These are phyloP conservation scores for Xylaria sp. DNA, from an alignment of 2,329 filamentous ascomycete species.

Conservation along the genomic window DNA sequence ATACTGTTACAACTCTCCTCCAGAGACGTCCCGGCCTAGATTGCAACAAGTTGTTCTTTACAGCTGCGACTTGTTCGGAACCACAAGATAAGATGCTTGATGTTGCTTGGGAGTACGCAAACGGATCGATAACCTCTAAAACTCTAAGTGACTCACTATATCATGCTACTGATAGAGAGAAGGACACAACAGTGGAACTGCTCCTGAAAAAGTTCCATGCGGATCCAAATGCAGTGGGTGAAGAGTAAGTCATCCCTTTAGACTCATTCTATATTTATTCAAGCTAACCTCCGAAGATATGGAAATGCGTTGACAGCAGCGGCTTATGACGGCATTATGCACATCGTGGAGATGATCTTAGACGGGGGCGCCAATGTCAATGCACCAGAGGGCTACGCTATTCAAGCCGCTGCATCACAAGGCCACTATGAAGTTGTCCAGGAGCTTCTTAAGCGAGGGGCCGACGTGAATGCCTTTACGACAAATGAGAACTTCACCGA, in stretches of 20 bases:
- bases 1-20: conserved; percentile 51
- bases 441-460: conserved; percentile 50
- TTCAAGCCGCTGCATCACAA: conserved; percentile 52
- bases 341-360: conserved; percentile 49
- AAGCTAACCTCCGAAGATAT: conserved; percentile 41
- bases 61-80: conserved; percentile 49
- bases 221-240: conserved; percentile 52
- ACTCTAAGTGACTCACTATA: conserved; percentile 52
- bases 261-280: not conserved
- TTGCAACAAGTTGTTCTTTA: conserved; percentile 51
- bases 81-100: conserved; percentile 52
- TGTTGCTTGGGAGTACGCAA: conserved; percentile 52
- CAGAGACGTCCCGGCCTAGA: conserved; percentile 48
- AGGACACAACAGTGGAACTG: conserved; percentile 51
- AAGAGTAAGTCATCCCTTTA: conserved; percentile 47
- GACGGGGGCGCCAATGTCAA: conserved; percentile 51
- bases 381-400: conserved; percentile 50
- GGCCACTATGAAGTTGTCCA: conserved; percentile 51
- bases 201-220: conserved; percentile 51
- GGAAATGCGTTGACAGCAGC: conserved; percentile 53
- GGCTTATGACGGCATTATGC: conserved; percentile 52
- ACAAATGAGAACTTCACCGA: conserved; percentile 45
- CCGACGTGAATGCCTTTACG: conserved; percentile 50
- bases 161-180: conserved; percentile 54
- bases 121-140: conserved; percentile 48